These are phyloP conservation scores for Capronia americana DNA, from an alignment of 2,329 filamentous ascomycete genomes.

Conservation along the genomic window DNA sequence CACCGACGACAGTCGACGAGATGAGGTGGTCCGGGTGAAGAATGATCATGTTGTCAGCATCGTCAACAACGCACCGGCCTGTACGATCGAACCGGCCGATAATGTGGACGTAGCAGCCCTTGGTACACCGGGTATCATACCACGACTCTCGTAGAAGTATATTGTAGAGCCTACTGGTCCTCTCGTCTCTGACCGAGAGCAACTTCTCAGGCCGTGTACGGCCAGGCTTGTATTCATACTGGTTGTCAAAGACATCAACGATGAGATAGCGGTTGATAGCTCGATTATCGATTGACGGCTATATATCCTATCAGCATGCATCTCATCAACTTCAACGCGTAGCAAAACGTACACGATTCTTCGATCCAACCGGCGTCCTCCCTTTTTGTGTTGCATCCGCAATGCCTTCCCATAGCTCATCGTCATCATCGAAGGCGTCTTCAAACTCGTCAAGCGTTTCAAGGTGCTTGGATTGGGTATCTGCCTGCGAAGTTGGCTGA, in stretches of 20 bases:
- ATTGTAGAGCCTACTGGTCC: slow-evolving; percentile 67
- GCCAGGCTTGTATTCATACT: slow-evolving; percentile 70
- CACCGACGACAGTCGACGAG: slow-evolving; percentile 93
- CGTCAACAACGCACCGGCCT: slow-evolving; percentile 81
- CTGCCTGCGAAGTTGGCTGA: background rate
- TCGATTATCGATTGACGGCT: slow-evolving; percentile 64
- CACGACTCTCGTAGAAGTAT: slow-evolving; percentile 85
- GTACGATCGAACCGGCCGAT: slow-evolving; percentile 75
- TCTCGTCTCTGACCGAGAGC: slow-evolving; percentile 81
- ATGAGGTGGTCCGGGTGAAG: slow-evolving; percentile 94
- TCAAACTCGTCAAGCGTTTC: slow-evolving; percentile 43
- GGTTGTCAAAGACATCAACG: slow-evolving; percentile 72
- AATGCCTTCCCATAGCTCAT: slow-evolving; percentile 75
- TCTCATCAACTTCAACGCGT: slow-evolving; percentile 54
- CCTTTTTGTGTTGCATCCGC: slow-evolving; percentile 65
- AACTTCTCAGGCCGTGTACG: slow-evolving; percentile 74
- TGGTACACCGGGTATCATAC: slow-evolving; percentile 77
- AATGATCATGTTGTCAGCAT: slow-evolving; percentile 82
- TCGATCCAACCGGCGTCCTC: slow-evolving; percentile 65
- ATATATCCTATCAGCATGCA: slow-evolving; percentile 71
- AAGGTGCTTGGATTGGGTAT: slow-evolving; percentile 21
- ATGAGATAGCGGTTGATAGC: slow-evolving; percentile 88
- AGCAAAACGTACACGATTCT: slow-evolving; percentile 28
- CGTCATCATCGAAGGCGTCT: slow-evolving; percentile 71
- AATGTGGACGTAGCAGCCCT: slow-evolving; percentile 81